Base-by-base conservation (phyloP, 208 protist genomes). In the Crithidia brevicula region DNA sequence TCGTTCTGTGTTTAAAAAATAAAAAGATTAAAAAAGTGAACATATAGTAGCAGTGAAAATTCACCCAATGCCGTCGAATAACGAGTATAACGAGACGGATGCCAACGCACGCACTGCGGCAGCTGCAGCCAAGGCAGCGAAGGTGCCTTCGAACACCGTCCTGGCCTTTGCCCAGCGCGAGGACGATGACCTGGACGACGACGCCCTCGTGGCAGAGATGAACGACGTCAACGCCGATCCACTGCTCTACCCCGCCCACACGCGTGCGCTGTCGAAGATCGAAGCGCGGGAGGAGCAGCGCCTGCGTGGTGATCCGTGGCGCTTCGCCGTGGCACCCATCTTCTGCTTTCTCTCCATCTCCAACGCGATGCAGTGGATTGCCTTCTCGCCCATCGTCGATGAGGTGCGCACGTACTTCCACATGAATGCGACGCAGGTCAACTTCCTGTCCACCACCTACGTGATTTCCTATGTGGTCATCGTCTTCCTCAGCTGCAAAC, bases 401-500 rank as follows among this genome's bases (percentile, higher is more conserved):
- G 79, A 88, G 63, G 78, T 80, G 27, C 74, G 79, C 18, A 15
- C 25, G n/a, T 89, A 77, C 46, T 91, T 90, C 36, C n/a, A 66
- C 46, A 89, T 88, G 74, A 85, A 45, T 43, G 72, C 88, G 5
- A 74, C 76, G 7, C 77, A 86, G 33, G 74, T 91, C 0, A 89
- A 91, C 72, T 86, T 88, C 59, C 77, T 93, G n/a, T 58, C 85
- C 13, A 88, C 81, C 10, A 89, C 76, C 33, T 93, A 93, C 69
- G 82, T 93, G 42, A 88, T 93, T 42, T 77, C 84, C n/a, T 93
- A 93, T 42, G 82, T 93, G 9, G 71, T 64, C 18, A 77, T 82
- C 62, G 87, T 91, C 33, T 91, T 93, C 52, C 67, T 93, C n/a
- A 93, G 84, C 63, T 93, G 87, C 62, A 91, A 90, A 67, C 62